Base-by-base conservation (phyloP, 108 stramenopile genomes). In the Cyclostephanos invisitatus region DNA sequence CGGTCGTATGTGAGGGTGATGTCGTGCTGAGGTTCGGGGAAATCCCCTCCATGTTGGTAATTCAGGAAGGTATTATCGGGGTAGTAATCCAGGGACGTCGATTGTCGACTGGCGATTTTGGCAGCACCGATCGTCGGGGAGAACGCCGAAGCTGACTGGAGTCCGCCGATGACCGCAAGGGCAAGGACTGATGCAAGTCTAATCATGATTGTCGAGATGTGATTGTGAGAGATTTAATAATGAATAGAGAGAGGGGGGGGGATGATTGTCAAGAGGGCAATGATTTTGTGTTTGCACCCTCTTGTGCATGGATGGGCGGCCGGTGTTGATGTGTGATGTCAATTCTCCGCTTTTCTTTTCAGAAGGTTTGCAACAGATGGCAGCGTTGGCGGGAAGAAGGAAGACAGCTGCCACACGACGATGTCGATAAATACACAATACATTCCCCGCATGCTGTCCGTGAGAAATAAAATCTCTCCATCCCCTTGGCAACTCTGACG, bases 1-100 rank as follows among this genome's bases (percentile, higher is more conserved):
- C 70, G 62, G 29, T 78, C 77, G 44, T 72, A 78, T 22, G 70
- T 24, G 57, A 51, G 64, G 38, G 70, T 35, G 22, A 57, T 29
- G 25, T 57, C 56, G 14, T 57, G 56, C 29, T 27, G 27, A 17
- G 56, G 14, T 1, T 46, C 44, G 44, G 15, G 44, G 44, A 46
- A 46, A 15, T 3, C 15, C 3, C 44, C 44, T 46, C 44, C 44
- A 3, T 46, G 15, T 3, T 15, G 11, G 15, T 14, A 15, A 15
- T 46, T 46, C 44, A 46, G 3, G 14, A 14, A 46, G 44, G 44
- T 46, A 0, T 46, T 14, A 35, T 57, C 56, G 11, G 29, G 56
- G 32, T 57, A 27, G 56, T 57, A 57, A 27, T 57, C 17, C 44
- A 46, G 14, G 44, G 44, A 46, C 44, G 44, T 46, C 3, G 44